Evolutionary conservation across 2,329 filamentous ascomycete species (phyloP).

Genomic region (Cryphonectria carpinicola): DNA sequence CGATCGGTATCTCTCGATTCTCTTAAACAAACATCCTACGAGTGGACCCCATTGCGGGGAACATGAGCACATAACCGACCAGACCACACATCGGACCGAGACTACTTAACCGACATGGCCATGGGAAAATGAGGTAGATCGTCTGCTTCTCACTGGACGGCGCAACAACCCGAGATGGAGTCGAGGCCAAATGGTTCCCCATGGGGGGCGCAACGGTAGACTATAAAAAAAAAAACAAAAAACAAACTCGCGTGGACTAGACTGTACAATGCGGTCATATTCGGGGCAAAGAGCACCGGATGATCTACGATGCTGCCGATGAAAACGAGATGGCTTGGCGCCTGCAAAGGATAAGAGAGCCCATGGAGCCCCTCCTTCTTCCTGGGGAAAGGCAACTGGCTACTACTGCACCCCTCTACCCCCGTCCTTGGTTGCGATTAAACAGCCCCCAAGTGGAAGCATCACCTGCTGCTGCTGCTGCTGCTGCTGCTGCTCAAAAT

Average conservation of each 20-base stretch:
- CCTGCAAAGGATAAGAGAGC: not conserved
- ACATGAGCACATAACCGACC: not conserved
- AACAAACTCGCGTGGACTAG: not conserved
- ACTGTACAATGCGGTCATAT: not conserved
- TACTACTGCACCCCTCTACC: not conserved
- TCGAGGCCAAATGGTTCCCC: not conserved
- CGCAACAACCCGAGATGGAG: not conserved
- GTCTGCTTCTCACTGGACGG: not conserved
- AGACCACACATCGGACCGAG: not conserved
- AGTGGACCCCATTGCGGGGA: not conserved
- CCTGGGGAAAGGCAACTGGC: not conserved
- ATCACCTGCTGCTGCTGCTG: constrained; percentile 1
- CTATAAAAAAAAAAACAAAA: constrained; percentile 4
- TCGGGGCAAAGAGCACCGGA: constrained; percentile 8
- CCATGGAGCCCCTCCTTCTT: not conserved
- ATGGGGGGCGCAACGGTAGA: not conserved
- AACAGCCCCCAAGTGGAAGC: constrained; percentile 3
- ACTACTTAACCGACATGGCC: not conserved
- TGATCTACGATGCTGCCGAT: not conserved
- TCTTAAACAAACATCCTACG: not conserved
- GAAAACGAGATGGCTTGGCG: not conserved
- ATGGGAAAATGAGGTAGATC: not conserved
- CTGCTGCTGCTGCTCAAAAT: constrained; percentile 3
- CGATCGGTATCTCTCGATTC: not conserved
- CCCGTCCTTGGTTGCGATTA: not conserved